These are phyloP conservation scores for Elymus sibiricus DNA, from an alignment of 176 grass and related monocot genomes.

Conservation along the genomic window DNA sequence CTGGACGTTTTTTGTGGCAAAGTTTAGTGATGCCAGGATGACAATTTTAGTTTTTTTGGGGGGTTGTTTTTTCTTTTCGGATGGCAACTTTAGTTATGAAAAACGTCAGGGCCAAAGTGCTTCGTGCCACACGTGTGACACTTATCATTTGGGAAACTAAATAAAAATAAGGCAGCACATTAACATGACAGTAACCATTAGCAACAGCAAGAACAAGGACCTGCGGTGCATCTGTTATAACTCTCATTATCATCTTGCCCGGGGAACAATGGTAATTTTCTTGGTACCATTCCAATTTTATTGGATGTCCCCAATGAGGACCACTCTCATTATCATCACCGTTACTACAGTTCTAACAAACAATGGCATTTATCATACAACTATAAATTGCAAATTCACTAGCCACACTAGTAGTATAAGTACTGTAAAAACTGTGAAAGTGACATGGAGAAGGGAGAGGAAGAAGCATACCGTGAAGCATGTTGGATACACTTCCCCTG, in stretches of 20 bases:
- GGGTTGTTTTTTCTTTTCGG: no score
- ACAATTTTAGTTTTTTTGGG: no score
- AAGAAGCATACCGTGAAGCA: conserved; percentile 69
- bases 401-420: background rate
- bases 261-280: background rate
- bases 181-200: background rate
- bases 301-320: background rate
- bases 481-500: conserved; percentile 78
- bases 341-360: background rate
- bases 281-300: background rate
- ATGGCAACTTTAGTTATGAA: no score
- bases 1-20: no score
- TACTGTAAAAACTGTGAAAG: background rate
- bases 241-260: background rate
- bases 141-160: no score
- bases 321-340: background rate
- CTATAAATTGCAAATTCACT: background rate
- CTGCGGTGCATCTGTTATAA: background rate
- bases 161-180: background rate
- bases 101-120: no score
- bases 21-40: no score
- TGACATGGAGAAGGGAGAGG: background rate
- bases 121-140: no score
- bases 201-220: background rate
- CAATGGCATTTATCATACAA: background rate